Base-by-base conservation (phyloP, 164 flowering plant species). In the Vitis cinerea region DNA sequence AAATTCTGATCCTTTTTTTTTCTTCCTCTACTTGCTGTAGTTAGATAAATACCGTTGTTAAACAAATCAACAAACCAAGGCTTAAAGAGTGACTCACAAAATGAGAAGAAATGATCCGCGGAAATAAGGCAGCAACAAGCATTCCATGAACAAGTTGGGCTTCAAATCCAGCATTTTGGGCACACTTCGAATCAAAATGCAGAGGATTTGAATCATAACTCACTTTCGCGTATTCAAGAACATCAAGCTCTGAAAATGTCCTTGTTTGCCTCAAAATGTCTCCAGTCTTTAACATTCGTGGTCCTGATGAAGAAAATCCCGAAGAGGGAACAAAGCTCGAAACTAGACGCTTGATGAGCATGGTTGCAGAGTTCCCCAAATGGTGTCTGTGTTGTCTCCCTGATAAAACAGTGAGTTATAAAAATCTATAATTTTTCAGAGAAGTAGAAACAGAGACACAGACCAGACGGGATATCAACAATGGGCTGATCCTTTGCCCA, bases 81-180 rank as follows among this genome's bases (percentile, higher is more conserved):
- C 44, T 37, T 37, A 9, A 15, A 64, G 12, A 13, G 19, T 3
- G 47, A 82, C 93, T 85, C 76, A 91, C 97, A 71, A 84, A 91
- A 63, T 88, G 87, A 50, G 88, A 80, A 47, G 98, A 80, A 58
- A 92, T 88, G 51, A 92, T 87, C 44, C 74, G 77, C 27, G 97
- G 97, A 75, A 91, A 91, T 62, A 93, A 72, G 9, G 90, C 56
- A 66, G 94, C 94, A 44, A 94, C 92, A 17, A 94, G 96, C 92
- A 94, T 82, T 52, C 98, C 98, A 51, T 90, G 97, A 61, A 94
- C 96, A 29, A 92, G 73, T 9, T 82, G 74, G 73, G 77, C 93
- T 23, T 79, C 66, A 54, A 87, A 90, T 30, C 96, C 97, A 57
- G 86, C 83, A 19, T 60, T 63, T 67, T 58, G 81, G 44, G 98